phyloP scores from a whole-genome alignment of 345 rosid species.

The Aquilaria malaccensis region DNA sequence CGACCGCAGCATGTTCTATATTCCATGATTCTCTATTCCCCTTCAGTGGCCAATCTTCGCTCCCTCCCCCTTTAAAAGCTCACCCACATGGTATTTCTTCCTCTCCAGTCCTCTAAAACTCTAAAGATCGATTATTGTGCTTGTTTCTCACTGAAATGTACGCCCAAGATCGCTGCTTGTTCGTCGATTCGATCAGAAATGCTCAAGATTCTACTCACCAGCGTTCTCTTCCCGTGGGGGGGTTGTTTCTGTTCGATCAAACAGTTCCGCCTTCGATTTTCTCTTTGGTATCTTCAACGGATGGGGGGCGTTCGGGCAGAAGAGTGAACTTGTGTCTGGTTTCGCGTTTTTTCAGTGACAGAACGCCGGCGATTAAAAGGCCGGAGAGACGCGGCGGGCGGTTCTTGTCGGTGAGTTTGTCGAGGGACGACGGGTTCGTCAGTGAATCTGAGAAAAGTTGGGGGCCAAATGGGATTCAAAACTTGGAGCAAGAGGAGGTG shows the following conservation, averaged over 20 bases:
- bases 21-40: not conserved
- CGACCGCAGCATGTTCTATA: too few relatives aligned
- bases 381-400: slow-evolving; percentile 21
- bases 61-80: not conserved
- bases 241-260: slow-evolving; percentile 46
- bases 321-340: slow-evolving; percentile 3
- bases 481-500: slow-evolving; percentile 17
- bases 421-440: slow-evolving; percentile 39
- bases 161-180: slow-evolving; percentile 34
- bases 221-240: slow-evolving; percentile 26
- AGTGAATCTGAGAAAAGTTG: slow-evolving; percentile 30
- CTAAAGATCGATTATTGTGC: not conserved
- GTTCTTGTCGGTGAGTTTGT: slow-evolving; percentile 67
- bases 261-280: slow-evolving; percentile 36
- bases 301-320: not conserved
- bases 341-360: slow-evolving; percentile 16
- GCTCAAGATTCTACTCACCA: slow-evolving; percentile 20
- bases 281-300: slow-evolving; percentile 21
- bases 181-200: slow-evolving; percentile 25
- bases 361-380: slow-evolving; percentile 24
- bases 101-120: not conserved
- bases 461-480: slow-evolving; percentile 26
- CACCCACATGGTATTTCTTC: not conserved
- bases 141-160: slow-evolving; percentile 26
- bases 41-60: slow-evolving; percentile 24